phyloP scores from a whole-genome alignment of 169 alveolate species.

The Blepharisma undulans region DNA sequence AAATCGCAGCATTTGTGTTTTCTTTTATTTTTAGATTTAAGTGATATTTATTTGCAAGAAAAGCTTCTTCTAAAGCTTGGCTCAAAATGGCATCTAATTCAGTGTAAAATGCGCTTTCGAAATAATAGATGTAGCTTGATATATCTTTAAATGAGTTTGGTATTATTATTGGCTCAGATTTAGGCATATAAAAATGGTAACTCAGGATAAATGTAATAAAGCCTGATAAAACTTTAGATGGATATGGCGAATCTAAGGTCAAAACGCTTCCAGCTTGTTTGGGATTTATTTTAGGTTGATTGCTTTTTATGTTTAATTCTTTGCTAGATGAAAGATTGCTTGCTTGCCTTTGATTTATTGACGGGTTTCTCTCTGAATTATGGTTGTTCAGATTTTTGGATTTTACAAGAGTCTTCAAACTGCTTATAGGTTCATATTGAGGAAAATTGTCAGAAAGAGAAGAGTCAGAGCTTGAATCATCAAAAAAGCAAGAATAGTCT shows the following conservation, averaged over 20 bases:
- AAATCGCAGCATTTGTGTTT: not conserved
- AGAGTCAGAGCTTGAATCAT: not conserved
- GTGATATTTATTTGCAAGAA: not conserved
- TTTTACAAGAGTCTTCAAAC: not conserved
- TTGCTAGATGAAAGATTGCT: not conserved
- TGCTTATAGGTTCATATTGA: not conserved
- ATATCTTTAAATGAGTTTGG: not conserved
- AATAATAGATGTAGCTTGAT: not conserved
- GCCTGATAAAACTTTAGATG: not conserved
- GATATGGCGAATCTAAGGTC: not conserved
- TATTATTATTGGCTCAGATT: not conserved
- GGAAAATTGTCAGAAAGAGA: not conserved
- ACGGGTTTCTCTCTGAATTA: not conserved
- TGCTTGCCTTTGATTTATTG: too few relatives aligned
- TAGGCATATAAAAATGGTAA: not conserved
- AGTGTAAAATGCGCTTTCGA: not conserved
- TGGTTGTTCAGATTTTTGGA: not conserved
- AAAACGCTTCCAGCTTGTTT: too few relatives aligned
- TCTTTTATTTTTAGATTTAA: not conserved
- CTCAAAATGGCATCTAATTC: not conserved
- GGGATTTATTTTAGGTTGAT: not conserved
- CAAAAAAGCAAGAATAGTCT: not conserved
- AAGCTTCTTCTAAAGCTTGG: not conserved
- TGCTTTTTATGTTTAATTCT: not conserved
- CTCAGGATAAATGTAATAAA: not conserved